These are phyloP conservation scores for Hypoxylon sp. DNA, from an alignment of 2,329 filamentous ascomycete species.

Conservation along the genomic window DNA sequence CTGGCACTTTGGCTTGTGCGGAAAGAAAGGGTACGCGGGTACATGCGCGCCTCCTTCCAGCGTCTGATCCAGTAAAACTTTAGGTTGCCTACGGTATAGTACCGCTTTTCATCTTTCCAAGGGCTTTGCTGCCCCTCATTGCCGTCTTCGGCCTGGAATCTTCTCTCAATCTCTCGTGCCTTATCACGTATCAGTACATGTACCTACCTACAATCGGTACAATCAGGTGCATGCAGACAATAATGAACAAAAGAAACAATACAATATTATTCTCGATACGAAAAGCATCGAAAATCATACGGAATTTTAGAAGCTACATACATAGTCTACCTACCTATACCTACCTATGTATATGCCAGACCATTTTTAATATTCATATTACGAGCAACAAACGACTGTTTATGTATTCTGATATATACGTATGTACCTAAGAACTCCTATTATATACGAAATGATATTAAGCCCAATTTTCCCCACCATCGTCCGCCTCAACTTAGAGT, in stretches of 20 bases:
- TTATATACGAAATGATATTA: constrained; percentile 34
- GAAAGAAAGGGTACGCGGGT: constrained; percentile 29
- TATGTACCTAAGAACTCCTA: constrained; percentile 32
- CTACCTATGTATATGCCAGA: not conserved
- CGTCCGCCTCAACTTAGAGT: constrained; percentile 37
- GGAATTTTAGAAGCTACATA: not conserved
- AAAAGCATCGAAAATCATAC: constrained; percentile 3
- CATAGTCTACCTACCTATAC: not conserved
- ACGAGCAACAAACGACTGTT: not conserved
- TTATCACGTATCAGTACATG: constrained; percentile 26
- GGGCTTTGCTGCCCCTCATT: constrained; percentile 45
- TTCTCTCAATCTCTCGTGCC: constrained; percentile 29
- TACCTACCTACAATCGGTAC: not conserved
- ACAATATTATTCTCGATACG: constrained; percentile 6
- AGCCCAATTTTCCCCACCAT: constrained; percentile 45
- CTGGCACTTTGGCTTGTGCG: constrained; percentile 45
- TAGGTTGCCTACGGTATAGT: constrained; percentile 13
- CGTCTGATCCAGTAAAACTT: constrained; percentile 24
- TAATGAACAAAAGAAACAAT: constrained; percentile 6
- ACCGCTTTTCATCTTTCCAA: constrained; percentile 18
- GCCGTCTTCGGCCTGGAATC: constrained; percentile 46
- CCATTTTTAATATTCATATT: not conserved
- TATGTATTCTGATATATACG: constrained; percentile 24
- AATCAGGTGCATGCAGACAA: constrained; percentile 3
- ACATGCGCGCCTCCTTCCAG: constrained; percentile 32